Conservation (phyloP, 768 basidiomycete genomes). For the Amanita pallidorosea region DNA sequence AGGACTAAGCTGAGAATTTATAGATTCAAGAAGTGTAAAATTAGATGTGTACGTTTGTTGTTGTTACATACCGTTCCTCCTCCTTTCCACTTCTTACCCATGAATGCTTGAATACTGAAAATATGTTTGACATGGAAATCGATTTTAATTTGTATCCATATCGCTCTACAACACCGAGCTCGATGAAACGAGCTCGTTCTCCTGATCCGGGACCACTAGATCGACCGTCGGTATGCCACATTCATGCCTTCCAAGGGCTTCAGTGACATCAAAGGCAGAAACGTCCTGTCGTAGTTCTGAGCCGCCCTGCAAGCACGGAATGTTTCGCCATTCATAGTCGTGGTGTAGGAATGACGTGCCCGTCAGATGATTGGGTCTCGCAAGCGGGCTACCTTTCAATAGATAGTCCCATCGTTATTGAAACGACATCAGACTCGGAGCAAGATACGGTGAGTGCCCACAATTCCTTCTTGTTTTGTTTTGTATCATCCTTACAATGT, state of each 20-base stretch:
- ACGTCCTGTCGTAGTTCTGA: constrained; percentile 3
- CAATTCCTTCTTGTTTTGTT: too few species aligned
- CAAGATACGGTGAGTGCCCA: constrained; percentile 12
- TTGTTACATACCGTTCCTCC: neutral
- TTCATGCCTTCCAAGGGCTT: constrained; percentile 8
- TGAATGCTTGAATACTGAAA: neutral
- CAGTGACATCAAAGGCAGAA: constrained; percentile 2
- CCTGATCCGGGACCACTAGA: constrained; percentile 37
- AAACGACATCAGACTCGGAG: neutral
- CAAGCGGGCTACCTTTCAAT: constrained; percentile 62
- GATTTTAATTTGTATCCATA: constrained; percentile 32
- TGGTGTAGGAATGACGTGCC: constrained; percentile 15
- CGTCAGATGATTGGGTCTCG: constrained; percentile 67
- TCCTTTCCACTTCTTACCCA: neutral
- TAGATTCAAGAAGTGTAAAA: neutral
- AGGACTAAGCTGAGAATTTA: neutral
- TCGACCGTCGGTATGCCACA: constrained; percentile 40
- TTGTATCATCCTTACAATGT: neutral
- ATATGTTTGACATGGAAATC: constrained; percentile 42
- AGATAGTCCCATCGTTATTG: constrained; percentile 29
- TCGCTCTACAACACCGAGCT: constrained; percentile 11
- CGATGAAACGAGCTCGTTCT: constrained; percentile 51
- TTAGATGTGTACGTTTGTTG: constrained; percentile 1
- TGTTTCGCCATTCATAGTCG: neutral
- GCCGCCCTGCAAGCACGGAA: neutral